phyloP scores from a whole-genome alignment of 2,329 filamentous ascomycete genomes.

The Pyrenochaeta sp. region DNA sequence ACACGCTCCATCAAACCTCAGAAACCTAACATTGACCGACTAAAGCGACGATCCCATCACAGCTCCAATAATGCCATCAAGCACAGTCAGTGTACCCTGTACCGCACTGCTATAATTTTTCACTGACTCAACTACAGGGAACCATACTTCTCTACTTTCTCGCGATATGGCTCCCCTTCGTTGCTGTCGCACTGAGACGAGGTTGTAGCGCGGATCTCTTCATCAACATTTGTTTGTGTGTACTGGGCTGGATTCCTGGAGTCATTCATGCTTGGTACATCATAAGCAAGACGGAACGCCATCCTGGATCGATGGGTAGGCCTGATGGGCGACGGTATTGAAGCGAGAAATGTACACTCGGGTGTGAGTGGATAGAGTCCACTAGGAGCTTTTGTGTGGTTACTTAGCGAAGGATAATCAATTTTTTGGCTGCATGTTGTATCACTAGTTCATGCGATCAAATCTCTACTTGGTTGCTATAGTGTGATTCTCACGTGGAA shows the following conservation, averaged over 20 bases:
- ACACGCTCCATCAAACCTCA: no score
- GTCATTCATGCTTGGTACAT: conserved; percentile 42
- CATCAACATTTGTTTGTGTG: conserved; percentile 51
- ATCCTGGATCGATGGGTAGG: conserved; percentile 9
- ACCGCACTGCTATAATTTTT: background rate
- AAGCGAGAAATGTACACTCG: conserved; percentile 61
- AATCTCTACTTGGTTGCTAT: background rate
- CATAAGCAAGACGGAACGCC: conserved; percentile 27
- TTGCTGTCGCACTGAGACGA: conserved; percentile 51
- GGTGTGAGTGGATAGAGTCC: conserved; percentile 56
- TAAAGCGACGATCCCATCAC: background rate
- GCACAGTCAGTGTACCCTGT: conserved; percentile 11
- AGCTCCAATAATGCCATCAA: conserved; percentile 15
- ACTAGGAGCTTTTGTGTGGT: background rate
- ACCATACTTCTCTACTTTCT: conserved; percentile 43
- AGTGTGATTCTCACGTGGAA: no score
- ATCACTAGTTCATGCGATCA: background rate
- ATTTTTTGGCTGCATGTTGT: background rate
- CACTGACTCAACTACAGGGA: conserved; percentile 14
- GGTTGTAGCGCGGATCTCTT: conserved; percentile 52
- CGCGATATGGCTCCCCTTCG: conserved; percentile 48
- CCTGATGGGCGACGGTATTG: conserved; percentile 9
- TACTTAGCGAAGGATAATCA: no score
- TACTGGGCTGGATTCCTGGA: conserved; percentile 48
- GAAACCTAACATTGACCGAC: background rate